phyloP scores from a whole-genome alignment of 2,329 filamentous ascomycete genomes.

The Aspergillus aculeatus region DNA sequence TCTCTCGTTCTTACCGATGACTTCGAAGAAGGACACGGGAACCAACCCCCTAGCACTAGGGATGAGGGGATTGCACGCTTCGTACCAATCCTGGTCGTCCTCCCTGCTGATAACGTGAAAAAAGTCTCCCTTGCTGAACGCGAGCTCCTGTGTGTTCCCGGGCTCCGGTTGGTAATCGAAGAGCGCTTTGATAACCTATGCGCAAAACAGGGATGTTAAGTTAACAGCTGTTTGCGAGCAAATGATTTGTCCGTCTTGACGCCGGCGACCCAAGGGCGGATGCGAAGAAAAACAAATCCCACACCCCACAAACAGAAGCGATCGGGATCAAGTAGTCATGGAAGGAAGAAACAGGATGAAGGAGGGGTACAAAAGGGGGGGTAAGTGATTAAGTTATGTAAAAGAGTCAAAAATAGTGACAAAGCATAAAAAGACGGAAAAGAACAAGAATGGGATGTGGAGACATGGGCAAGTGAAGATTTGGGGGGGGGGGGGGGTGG shows the following conservation, averaged over 20 bases:
- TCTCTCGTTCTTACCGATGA: constrained; percentile 85
- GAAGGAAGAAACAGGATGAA: constrained; percentile 5
- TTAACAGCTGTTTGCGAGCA: constrained; percentile 18
- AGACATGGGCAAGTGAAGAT: constrained; percentile 7
- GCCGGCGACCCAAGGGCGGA: not conserved
- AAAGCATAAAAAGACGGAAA: constrained; percentile 4
- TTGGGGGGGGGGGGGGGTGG: constrained; percentile 9
- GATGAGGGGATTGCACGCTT: constrained; percentile 91
- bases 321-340: not conserved
- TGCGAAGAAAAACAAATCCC: constrained; percentile 3
- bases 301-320: not conserved
- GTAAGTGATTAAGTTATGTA: not conserved
- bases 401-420: constrained; percentile 6
- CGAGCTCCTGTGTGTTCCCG: constrained; percentile 68
- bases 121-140: constrained; percentile 93
- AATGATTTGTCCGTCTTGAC: constrained; percentile 11
- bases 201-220: constrained; percentile 20
- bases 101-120: constrained; percentile 97
- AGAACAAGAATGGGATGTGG: not conserved
- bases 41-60: constrained; percentile 84
- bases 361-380: constrained; percentile 2
- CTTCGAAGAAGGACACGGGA: constrained; percentile 90
- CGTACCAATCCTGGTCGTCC: constrained; percentile 95
- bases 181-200: constrained; percentile 90
- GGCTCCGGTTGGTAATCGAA: constrained; percentile 85